A percentile compares a stretch with the other conserved stretches of the same genome.
Evolutionary conservation across 1,139 yeast species (phyloP).

Genomic region (Casaregolazyma lundiana): DNA sequence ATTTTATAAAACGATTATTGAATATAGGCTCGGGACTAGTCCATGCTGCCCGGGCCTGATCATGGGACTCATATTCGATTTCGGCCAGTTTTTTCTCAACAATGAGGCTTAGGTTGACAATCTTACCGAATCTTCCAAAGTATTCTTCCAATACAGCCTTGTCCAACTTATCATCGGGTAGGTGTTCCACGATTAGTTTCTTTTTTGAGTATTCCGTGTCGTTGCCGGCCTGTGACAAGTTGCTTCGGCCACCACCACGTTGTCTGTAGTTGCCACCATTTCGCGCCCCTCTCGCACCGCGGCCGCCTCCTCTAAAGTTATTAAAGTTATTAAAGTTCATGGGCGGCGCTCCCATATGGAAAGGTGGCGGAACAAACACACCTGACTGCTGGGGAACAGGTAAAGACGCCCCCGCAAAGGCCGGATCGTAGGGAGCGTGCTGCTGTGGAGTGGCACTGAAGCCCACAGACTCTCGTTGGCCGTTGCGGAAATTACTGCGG

Average conservation of each 20-base stretch:
- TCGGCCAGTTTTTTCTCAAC: constrained; percentile 32
- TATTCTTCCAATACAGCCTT: constrained; percentile 34
- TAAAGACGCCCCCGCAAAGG: not conserved
- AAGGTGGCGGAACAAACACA: constrained; percentile 24
- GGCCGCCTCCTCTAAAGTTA: constrained; percentile 2
- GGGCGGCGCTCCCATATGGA: not conserved
- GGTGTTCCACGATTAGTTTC: constrained; percentile 38
- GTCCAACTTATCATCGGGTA: constrained; percentile 41
- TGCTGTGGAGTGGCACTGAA: constrained; percentile 5
- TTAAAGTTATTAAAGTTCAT: constrained; percentile 1
- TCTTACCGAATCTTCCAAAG: constrained; percentile 40
- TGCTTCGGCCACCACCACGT: constrained; percentile 13
- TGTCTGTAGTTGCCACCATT: not conserved
- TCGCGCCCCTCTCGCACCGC: constrained; percentile 11
- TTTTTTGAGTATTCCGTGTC: constrained; percentile 23
- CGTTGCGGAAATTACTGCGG: constrained; percentile 21
- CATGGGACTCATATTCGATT: constrained; percentile 37
- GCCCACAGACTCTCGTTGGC: constrained; percentile 10
- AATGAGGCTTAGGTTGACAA: constrained; percentile 33
- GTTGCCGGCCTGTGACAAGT: constrained; percentile 15
- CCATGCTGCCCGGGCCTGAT: constrained; percentile 42
- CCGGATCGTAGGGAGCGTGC: constrained; percentile 2
- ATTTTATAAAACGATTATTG: constrained; percentile 45
- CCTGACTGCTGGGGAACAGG: constrained; percentile 16
- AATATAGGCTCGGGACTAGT: constrained; percentile 43